These are phyloP conservation scores for Nicotiana attenuata DNA, from an alignment of 257 asterid species.

Conservation along the genomic window DNA sequence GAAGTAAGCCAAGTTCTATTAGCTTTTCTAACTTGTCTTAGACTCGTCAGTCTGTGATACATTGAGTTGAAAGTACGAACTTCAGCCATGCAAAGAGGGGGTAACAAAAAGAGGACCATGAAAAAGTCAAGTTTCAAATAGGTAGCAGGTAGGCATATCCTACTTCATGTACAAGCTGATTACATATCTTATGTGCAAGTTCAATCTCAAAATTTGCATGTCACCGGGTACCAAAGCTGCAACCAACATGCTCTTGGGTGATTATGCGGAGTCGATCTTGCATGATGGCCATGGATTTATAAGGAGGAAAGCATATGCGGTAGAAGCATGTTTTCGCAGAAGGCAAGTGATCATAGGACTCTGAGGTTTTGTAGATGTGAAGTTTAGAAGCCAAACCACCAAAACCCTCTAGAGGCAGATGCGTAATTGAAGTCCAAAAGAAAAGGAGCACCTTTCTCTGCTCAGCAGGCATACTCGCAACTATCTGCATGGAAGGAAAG, in stretches of 20 bases:
- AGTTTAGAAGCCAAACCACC: conserved; percentile 70
- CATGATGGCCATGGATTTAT: conserved; percentile 42
- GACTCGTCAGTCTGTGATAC: not conserved
- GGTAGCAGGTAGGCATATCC: not conserved
- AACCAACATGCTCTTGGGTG: conserved; percentile 72
- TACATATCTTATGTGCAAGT: conserved; percentile 38
- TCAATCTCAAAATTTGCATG: conserved; percentile 11
- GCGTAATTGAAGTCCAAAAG: conserved; percentile 92
- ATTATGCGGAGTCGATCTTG: conserved; percentile 49
- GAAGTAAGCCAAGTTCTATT: not conserved
- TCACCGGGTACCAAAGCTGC: conserved; percentile 89
- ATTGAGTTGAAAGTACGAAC: conserved; percentile 13
- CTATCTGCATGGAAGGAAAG: conserved; percentile 34
- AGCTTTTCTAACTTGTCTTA: not conserved
- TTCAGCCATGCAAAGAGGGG: conserved; percentile 11
- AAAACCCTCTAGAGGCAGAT: conserved; percentile 78
- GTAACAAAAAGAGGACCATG: conserved; percentile 5
- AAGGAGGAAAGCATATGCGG: conserved; percentile 72
- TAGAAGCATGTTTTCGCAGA: conserved; percentile 90
- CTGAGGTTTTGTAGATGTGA: conserved; percentile 42
- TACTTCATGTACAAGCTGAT: not conserved
- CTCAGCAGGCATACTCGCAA: conserved; percentile 61
- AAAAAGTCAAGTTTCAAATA: conserved; percentile 12
- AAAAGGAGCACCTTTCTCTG: conserved; percentile 71
- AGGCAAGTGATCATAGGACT: conserved; percentile 57